Evolutionary conservation across 805 yeast species (phyloP).

Genomic region (Starmera amethionina): DNA sequence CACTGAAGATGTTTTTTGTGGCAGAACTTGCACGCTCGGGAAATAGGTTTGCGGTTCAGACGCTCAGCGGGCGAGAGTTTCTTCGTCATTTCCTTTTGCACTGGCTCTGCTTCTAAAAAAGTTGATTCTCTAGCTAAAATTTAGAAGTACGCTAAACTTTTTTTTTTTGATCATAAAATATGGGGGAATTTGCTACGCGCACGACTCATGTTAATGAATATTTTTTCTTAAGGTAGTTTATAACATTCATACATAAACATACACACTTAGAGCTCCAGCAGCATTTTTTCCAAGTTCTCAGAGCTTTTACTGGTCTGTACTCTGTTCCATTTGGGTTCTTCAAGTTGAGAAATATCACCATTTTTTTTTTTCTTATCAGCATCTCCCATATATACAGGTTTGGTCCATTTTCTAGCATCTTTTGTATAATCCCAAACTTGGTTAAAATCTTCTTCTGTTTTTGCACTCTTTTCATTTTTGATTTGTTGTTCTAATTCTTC

Average conservation of each 20-base stretch:
- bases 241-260: too few relatives aligned
- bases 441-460: constrained; percentile 21
- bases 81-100: constrained; percentile 41
- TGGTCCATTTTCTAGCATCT: constrained; percentile 46
- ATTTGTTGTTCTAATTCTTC: constrained; percentile 19
- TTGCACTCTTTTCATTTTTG: constrained; percentile 24
- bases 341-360: neutral
- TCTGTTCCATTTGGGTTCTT: constrained; percentile 1
- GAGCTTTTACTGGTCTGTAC: neutral
- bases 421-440: constrained; percentile 52
- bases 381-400: constrained; percentile 32
- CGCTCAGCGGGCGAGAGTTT: constrained; percentile 45
- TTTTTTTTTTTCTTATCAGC: neutral
- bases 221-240: too few relatives aligned
- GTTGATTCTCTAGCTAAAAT: too few relatives aligned
- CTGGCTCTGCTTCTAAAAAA: too few relatives aligned
- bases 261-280: neutral
- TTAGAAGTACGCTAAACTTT: too few relatives aligned
- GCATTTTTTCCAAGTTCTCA: neutral
- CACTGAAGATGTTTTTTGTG: constrained; percentile 69
- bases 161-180: neutral
- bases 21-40: constrained; percentile 65
- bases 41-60: constrained; percentile 46
- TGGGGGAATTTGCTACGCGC: neutral
- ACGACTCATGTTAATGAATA: neutral